Conservation (phyloP, 352 stramenopile species). For the Pythium plurisporium region DNA sequence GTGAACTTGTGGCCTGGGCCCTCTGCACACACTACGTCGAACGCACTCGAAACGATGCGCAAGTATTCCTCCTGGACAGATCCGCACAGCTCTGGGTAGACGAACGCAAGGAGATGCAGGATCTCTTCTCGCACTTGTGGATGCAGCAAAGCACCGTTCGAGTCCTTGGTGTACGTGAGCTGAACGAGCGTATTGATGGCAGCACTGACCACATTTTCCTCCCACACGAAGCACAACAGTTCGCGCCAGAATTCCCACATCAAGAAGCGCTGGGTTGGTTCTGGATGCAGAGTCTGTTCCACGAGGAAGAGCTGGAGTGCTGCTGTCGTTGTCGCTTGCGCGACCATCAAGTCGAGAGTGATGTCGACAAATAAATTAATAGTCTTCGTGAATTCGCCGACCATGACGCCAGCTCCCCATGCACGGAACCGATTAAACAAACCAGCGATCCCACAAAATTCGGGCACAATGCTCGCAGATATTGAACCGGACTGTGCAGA, state of each 20-base stretch:
- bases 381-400: constrained; percentile 3
- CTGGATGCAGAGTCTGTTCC: constrained; percentile 47
- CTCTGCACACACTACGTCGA: constrained; percentile 50
- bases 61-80: constrained; percentile 43
- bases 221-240: constrained; percentile 49
- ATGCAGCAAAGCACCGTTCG: constrained; percentile 19
- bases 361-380: constrained; percentile 35
- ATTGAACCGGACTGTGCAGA: background rate
- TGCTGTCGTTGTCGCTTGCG: constrained; percentile 20
- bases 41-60: constrained; percentile 31
- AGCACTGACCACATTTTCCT: constrained; percentile 26
- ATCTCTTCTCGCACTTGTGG: constrained; percentile 30
- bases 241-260: constrained; percentile 58
- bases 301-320: constrained; percentile 45
- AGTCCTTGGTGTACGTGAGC: constrained; percentile 27
- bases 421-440: constrained; percentile 37
- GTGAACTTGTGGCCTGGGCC: constrained; percentile 48
- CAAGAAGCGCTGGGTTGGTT: constrained; percentile 34
- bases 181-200: constrained; percentile 35
- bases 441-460: constrained; percentile 16
- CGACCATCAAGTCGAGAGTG: constrained; percentile 30
- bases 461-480: background rate
- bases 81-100: constrained; percentile 37
- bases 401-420: constrained; percentile 22
- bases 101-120: constrained; percentile 37